A percentile compares a stretch with the other conserved stretches of the same genome.
These are phyloP conservation scores for Euphorbia schlechtendalii DNA, from an alignment of 441 rosid species.

Conservation along the genomic window DNA sequence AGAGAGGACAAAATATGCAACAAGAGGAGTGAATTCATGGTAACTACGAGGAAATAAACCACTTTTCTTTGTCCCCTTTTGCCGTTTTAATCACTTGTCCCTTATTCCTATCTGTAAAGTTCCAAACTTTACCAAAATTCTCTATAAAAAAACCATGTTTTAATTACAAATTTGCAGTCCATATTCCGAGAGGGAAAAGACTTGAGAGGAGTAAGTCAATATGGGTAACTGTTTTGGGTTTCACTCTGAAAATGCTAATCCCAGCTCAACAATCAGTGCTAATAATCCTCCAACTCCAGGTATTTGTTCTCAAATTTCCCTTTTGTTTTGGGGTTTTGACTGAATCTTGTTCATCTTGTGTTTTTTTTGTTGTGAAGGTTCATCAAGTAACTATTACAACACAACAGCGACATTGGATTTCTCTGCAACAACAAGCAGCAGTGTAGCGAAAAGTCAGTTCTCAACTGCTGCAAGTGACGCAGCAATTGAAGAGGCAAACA, in stretches of 20 bases:
- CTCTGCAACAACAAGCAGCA: conserved; percentile 34
- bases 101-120: background rate
- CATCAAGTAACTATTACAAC: conserved; percentile 20
- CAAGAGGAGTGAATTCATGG: background rate
- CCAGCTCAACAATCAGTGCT: background rate
- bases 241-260: background rate
- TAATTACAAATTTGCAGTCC: background rate
- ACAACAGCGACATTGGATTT: conserved; percentile 23
- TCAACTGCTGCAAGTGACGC: conserved; percentile 40
- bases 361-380: conserved; percentile 15
- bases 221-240: conserved; percentile 41
- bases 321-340: background rate
- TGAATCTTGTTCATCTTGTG: background rate
- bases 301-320: background rate
- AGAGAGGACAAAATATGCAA: background rate
- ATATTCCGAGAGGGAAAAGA: background rate
- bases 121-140: background rate
- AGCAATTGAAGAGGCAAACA: conserved; percentile 13
- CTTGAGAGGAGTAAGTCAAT: background rate
- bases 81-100: background rate
- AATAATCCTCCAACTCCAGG: conserved; percentile 26
- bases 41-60: background rate
- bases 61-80: too few relatives aligned
- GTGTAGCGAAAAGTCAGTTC: conserved; percentile 37
- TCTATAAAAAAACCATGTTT: background rate